Base-by-base conservation (phyloP, 169 alveolate species). In the Cryptosporidium ryanae region DNA sequence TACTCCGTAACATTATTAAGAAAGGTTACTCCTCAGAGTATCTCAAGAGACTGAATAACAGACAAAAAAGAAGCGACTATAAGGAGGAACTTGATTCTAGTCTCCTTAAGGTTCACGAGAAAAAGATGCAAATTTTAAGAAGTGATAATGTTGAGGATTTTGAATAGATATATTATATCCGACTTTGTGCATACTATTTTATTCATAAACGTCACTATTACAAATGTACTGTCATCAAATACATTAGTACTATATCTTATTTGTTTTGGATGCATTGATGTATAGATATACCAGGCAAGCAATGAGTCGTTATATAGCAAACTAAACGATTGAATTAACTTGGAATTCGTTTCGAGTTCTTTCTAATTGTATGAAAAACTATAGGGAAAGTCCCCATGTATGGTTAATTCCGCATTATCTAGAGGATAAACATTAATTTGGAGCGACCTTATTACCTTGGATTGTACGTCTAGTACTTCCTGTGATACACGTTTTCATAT, bases 321-420 rank as follows among this genome's bases (percentile, higher is more conserved):
- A 59, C 68, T 57, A 44, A 59, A 76, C 76, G 87, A 76, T 38
- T 21, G n/a, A 21, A n/a, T 38, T 38, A 38, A 38, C 46, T 38
- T 38, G 46, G 8, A 38, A 10, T 38, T 38, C 8, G 3, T 38
- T 38, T 38, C 46, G 46, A 52, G 31, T 52, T 52, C 13, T 17
- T 52, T n/a, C 27, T 52, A 43, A 31, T 34, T 54, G 65, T 43
- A 34, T 50, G 38, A 76, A 10, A 76, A 34, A 44, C 87, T 76
- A 59, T 76, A 61, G 87, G 87, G 87, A 76, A 76, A 76, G 87
- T 76, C 87, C 87, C 87, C 87, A 44, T 76, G 87, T 31, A 65
- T 21, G 83, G 50, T 43, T 55, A 15, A 2, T 31, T 2, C 23
- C 61, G 38, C 27, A 21, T 27, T 2, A 76, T 76, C 87, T 55